Conservation (phyloP, 352 stramenopile genomes). For the Globisporangium spinosum region DNA sequence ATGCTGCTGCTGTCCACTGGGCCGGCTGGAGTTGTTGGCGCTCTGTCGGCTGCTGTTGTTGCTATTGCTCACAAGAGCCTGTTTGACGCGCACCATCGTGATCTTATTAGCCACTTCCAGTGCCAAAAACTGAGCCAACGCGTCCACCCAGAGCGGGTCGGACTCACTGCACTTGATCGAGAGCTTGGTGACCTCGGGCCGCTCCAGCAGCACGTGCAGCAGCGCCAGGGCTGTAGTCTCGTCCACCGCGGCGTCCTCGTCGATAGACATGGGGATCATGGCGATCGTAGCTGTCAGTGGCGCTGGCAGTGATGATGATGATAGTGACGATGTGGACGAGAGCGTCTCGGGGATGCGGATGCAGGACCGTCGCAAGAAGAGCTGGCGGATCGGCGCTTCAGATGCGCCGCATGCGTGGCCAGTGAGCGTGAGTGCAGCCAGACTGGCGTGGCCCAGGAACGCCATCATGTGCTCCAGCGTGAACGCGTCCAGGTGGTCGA, state of each 20-base stretch:
- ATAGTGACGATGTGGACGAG: neutral
- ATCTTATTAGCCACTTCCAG: neutral
- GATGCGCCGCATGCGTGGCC: neutral
- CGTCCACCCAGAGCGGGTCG: neutral
- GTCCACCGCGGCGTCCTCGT: neutral
- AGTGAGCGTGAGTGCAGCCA: neutral
- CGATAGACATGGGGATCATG: neutral
- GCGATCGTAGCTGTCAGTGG: neutral
- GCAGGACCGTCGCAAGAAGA: neutral
- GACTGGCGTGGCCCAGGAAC: slow-evolving; percentile 2
- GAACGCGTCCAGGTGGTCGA: slow-evolving; percentile 3
- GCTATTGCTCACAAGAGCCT: neutral
- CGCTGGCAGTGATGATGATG: neutral
- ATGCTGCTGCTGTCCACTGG: neutral
- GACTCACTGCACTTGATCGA: neutral
- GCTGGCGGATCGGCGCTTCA: neutral
- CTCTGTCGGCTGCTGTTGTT: neutral
- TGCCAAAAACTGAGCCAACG: neutral
- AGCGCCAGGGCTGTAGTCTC: neutral
- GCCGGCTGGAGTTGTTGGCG: neutral
- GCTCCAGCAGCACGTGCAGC: neutral
- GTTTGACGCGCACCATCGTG: slow-evolving; percentile 5
- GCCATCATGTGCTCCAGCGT: slow-evolving; percentile 3
- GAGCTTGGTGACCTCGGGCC: neutral
- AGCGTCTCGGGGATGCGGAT: slow-evolving; percentile 7